Base-by-base conservation (phyloP, 805 yeast species). In the Sugiyamaella americana region DNA sequence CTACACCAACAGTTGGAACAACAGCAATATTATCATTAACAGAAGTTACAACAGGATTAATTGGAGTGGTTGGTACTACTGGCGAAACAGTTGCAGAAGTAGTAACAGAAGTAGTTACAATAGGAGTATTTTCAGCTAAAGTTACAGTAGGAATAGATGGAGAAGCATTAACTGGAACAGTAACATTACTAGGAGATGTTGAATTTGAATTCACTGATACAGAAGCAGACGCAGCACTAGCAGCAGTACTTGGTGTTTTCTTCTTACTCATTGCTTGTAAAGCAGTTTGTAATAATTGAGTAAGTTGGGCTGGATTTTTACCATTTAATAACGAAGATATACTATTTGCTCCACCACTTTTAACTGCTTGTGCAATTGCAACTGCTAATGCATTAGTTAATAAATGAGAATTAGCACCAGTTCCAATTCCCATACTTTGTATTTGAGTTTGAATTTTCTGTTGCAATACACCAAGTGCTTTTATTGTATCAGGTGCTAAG, bases 351-450 rank as follows among this genome's bases (percentile, higher is more conserved):
- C 59, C 58, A 19, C 66, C 67, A 16, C 62, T 63, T 57, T 88
- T 86, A 0, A 95, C 95, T 5, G 89, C 89, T 55, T 82, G 89
- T 8, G 94, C 91, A 52, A 89, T 87, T 0, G 96, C 91, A 70
- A 89, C 84, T 2, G 96, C 96, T 55, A 89, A 72, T 1, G 96
- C 96, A 57, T 85, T 88, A 5, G 96, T 89, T 56, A 89, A 71
- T 46, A 88, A 79, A 49, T 80, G 85, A 0, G 96, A 85, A 43
- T 91, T 87, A 4, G 87, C 79, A 21, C 84, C 88, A 35, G 87
- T 85, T 49, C 84, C 87, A 50, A 82, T 78, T 49, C 87, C 78
- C 55, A 78, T 83, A 47, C 84, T 86, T 58, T 85, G 86, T 26
- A 94, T 84, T 48, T 89, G 74, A 11, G 80, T 75, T 57, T 87